Evolutionary conservation across 2,329 filamentous ascomycete species (phyloP), one percentile per base, ranked within the genome.

Genomic region (Aspergillus hortae): DNA sequence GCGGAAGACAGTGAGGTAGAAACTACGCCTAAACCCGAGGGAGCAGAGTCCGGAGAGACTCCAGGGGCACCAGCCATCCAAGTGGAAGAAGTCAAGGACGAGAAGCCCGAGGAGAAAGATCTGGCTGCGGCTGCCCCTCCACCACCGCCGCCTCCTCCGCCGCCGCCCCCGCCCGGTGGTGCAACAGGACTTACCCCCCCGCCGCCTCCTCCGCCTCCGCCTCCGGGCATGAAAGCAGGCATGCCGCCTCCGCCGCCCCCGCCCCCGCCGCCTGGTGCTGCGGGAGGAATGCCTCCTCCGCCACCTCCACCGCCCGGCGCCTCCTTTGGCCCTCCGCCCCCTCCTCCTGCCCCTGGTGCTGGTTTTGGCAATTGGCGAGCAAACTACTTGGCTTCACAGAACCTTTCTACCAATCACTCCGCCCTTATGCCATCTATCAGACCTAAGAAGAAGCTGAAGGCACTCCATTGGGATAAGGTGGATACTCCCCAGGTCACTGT

Each of bases 401-500:
- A 78, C 52, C 81, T 82, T 55, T 74, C 77, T 17, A 68, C 80
- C 4, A 67, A 80, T 12, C 74, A 84, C 19, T 81, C 83, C 6
- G 78, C 90, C 60, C 84, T 87, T 41, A 75, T 95, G 63, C 87
- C 90, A 33, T 88, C 91, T 55, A 89, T 91, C 48, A 81, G 92
- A 62, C 91, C 94, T 19, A 97, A 96, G 83, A 97, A 96, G 85
- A 99, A 97, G 80, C 90, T 99, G 72, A 99, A 99, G 84, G 92
- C 92, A 53, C 81, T 99, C 61, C 94, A 99, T 76, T 97, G 94
- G 92, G 94, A 99, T 75, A 97, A 97, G 78, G 90, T 99, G 49
- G 94, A 99, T 72, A 83, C 89, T 48, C 89, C 91, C 19, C 85
- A 94, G 68, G 88, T 90, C 46, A 96, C 92, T 49, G 89, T 96